These are phyloP conservation scores for Cardiospermum halicacabum DNA, from an alignment of 345 rosid species.

Conservation along the genomic window DNA sequence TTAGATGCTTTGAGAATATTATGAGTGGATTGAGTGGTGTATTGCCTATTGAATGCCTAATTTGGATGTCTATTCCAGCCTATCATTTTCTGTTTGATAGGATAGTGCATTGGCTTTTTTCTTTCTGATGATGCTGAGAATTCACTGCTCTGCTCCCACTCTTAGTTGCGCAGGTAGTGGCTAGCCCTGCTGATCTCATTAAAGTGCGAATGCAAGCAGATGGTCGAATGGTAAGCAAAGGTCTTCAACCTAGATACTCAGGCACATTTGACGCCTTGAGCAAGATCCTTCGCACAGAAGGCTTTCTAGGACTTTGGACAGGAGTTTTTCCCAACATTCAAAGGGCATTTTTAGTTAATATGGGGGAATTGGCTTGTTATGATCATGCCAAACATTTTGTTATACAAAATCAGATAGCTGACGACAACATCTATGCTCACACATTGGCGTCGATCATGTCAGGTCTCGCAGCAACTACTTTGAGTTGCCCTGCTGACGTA, in stretches of 20 bases:
- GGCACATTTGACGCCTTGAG: constrained; percentile 61
- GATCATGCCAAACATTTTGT: constrained; percentile 82
- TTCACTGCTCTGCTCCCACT: constrained; percentile 10
- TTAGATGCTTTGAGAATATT: not conserved
- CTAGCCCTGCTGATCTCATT: constrained; percentile 90
- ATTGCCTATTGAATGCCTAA: no score
- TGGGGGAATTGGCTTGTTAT: constrained; percentile 91
- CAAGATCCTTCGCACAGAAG: constrained; percentile 53
- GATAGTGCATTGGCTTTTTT: not conserved
- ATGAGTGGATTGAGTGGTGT: not conserved
- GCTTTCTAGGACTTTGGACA: constrained; percentile 69
- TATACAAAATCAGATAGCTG: constrained; percentile 38
- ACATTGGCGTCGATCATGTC: constrained; percentile 78
- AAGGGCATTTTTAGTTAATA: constrained; percentile 82
- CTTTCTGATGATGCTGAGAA: not conserved
- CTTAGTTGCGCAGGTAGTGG: constrained; percentile 66
- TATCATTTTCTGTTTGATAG: not conserved
- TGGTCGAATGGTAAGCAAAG: constrained; percentile 45
- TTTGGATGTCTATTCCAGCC: not conserved
- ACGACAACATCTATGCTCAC: constrained; percentile 69
- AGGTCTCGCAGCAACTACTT: constrained; percentile 65
- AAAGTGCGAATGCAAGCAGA: constrained; percentile 97
- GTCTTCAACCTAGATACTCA: constrained; percentile 59
- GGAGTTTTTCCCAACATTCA: constrained; percentile 83
- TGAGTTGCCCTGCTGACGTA: constrained; percentile 92